Percentiles rank a stretch among this genome's conserved stretches.
Evolutionary conservation across 2,329 filamentous ascomycete species (phyloP).

Genomic region (Onygena corvina): DNA sequence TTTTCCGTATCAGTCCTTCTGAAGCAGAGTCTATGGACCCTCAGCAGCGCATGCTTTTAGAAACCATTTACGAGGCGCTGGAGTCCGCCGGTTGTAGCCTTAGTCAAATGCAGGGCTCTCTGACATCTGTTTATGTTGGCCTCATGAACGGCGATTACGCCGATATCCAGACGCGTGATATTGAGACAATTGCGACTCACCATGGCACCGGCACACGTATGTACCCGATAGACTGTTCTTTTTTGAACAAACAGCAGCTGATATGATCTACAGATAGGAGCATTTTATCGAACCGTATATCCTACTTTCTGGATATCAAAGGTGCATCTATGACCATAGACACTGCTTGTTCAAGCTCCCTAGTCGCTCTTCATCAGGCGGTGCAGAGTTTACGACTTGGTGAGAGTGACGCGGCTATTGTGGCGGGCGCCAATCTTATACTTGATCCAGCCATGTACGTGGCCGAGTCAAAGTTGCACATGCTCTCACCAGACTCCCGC

Average conservation of each 20-base stretch:
- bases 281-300: slow-evolving; percentile 15
- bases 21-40: slow-evolving; percentile 25
- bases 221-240: no score
- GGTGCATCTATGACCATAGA: slow-evolving; percentile 17
- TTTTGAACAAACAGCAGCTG: slow-evolving; percentile 16
- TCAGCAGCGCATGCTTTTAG: slow-evolving; percentile 23
- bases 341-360: slow-evolving; percentile 11
- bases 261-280: not conserved
- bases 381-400: slow-evolving; percentile 6
- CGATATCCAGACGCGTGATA: slow-evolving; percentile 17
- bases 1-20: slow-evolving; percentile 21
- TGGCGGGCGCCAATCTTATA: not conserved
- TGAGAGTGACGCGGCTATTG: slow-evolving; percentile 12
- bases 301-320: slow-evolving; percentile 18
- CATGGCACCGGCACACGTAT: no score
- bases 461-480: slow-evolving; percentile 25
- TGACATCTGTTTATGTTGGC: slow-evolving; percentile 27
- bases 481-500: slow-evolving; percentile 26
- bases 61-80: slow-evolving; percentile 22
- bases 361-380: slow-evolving; percentile 9
- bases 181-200: slow-evolving; percentile 11
- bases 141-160: slow-evolving; percentile 24
- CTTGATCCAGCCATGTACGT: not conserved
- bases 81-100: slow-evolving; percentile 21
- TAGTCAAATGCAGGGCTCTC: slow-evolving; percentile 21